Percentiles rank a stretch among this genome's conserved stretches.
Evolutionary conservation across 2,329 filamentous ascomycete genomes (phyloP).

Genomic region (Fusarium sp.): DNA sequence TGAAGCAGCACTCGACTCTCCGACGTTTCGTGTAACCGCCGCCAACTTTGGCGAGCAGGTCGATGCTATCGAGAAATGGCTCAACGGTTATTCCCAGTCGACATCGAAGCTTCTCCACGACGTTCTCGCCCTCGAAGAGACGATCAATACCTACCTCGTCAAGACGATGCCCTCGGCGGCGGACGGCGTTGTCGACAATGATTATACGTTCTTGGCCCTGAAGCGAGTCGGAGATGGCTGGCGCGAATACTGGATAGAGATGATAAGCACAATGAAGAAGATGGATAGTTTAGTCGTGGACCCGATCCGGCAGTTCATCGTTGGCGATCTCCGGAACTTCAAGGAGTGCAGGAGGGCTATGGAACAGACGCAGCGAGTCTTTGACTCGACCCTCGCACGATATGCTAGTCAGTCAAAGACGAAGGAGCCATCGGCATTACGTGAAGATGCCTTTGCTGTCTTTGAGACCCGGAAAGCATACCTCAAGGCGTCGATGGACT

Average conservation of each 20-base stretch:
- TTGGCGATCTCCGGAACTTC: slow-evolving; percentile 83
- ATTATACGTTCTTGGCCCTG: slow-evolving; percentile 90
- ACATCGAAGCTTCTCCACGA: slow-evolving; percentile 68
- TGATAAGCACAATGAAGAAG: slow-evolving; percentile 78
- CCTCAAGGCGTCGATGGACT: slow-evolving; percentile 92
- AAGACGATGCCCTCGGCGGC: slow-evolving; percentile 81
- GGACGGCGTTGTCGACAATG: slow-evolving; percentile 90
- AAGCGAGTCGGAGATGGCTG: slow-evolving; percentile 86
- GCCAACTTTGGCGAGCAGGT: slow-evolving; percentile 92
- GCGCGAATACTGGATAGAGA: slow-evolving; percentile 85
- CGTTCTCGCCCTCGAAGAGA: slow-evolving; percentile 79
- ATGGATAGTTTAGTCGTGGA: slow-evolving; percentile 83
- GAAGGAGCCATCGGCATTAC: slow-evolving; percentile 89
- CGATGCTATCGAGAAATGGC: slow-evolving; percentile 91
- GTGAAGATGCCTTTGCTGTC: slow-evolving; percentile 95
- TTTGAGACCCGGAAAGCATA: slow-evolving; percentile 94
- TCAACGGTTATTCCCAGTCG: slow-evolving; percentile 70
- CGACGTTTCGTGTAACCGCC: slow-evolving; percentile 89
- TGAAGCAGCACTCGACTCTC: slow-evolving; percentile 95
- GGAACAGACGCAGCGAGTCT: slow-evolving; percentile 83
- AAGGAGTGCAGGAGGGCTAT: slow-evolving; percentile 83
- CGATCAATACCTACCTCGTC: slow-evolving; percentile 79
- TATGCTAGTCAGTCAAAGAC: slow-evolving; percentile 89
- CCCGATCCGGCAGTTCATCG: slow-evolving; percentile 81
- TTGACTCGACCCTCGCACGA: slow-evolving; percentile 82